These are phyloP conservation scores for Gastrolobium bilobum DNA, from an alignment of 306 rosid species.

Conservation along the genomic window DNA sequence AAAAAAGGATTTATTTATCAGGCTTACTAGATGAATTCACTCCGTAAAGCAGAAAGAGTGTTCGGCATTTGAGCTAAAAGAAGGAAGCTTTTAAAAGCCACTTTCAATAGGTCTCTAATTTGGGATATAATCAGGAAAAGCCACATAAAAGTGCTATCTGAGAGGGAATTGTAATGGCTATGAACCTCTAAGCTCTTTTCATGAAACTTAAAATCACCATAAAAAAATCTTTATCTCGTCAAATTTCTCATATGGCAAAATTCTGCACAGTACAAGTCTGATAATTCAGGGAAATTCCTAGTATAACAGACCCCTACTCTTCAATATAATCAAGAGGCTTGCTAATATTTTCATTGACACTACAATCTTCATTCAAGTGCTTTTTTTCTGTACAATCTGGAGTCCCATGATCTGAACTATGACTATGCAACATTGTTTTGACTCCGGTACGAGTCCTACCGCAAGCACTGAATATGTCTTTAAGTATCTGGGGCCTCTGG, in stretches of 20 bases:
- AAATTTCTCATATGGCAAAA: constrained; percentile 20
- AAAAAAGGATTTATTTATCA: background rate
- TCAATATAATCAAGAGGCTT: constrained; percentile 50
- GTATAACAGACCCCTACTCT: constrained; percentile 25
- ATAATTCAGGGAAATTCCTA: constrained; percentile 33
- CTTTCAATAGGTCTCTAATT: constrained; percentile 2
- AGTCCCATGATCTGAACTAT: constrained; percentile 41
- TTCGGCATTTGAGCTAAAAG: constrained; percentile 11
- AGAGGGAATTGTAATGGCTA: background rate
- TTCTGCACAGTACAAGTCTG: constrained; percentile 38
- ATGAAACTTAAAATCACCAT: constrained; percentile 35
- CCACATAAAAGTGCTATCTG: background rate
- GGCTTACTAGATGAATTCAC: background rate
- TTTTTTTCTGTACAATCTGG: constrained; percentile 55
- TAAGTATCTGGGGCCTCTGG: constrained; percentile 21
- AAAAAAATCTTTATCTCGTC: background rate
- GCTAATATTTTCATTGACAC: constrained; percentile 45
- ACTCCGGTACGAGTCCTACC: constrained; percentile 59
- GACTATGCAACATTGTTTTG: constrained; percentile 52
- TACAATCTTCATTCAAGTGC: constrained; percentile 52
- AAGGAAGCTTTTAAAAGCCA: constrained; percentile 16
- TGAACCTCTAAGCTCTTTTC: background rate
- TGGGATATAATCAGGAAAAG: constrained; percentile 15
- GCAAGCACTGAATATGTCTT: constrained; percentile 50
- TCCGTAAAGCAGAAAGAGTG: background rate